Percentiles rank a stretch among this genome's conserved stretches.
phyloP scores from a whole-genome alignment of 2,329 filamentous ascomycete species.

The Diaporthe amygdali region DNA sequence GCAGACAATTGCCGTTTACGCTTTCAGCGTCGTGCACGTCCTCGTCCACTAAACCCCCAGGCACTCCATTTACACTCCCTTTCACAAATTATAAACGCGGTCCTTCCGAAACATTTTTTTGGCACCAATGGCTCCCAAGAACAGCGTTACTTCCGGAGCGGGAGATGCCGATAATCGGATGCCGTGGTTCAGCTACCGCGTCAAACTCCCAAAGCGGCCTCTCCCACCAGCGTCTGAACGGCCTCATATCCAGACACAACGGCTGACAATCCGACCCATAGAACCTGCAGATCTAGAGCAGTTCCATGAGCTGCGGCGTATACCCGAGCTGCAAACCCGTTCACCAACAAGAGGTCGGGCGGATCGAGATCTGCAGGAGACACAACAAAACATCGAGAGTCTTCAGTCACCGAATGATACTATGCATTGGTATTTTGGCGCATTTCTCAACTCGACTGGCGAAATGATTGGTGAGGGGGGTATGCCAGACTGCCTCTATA shows the following conservation, averaged over 20 bases:
- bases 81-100: too few relatives aligned
- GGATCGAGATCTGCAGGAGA: constrained; percentile 4
- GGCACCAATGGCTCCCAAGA: too few relatives aligned
- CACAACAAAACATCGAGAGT: background rate
- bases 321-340: background rate
- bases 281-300: background rate
- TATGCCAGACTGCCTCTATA: background rate
- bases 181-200: constrained; percentile 11
- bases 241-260: background rate
- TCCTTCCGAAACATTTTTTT: too few relatives aligned
- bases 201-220: background rate
- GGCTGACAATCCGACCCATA: background rate
- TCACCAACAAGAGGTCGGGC: background rate
- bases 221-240: background rate
- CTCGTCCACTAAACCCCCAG: too few relatives aligned
- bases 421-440: constrained; percentile 14
- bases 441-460: constrained; percentile 1
- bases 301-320: background rate
- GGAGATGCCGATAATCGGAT: background rate
- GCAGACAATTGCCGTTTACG: too few relatives aligned
- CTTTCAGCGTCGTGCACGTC: too few relatives aligned
- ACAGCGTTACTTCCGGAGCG: too few relatives aligned
- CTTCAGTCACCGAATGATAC: background rate
- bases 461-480: constrained; percentile 11
- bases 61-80: too few relatives aligned